Base-by-base conservation (phyloP, 2,329 filamentous ascomycete genomes). In the Purpureocillium takamizusanense region DNA sequence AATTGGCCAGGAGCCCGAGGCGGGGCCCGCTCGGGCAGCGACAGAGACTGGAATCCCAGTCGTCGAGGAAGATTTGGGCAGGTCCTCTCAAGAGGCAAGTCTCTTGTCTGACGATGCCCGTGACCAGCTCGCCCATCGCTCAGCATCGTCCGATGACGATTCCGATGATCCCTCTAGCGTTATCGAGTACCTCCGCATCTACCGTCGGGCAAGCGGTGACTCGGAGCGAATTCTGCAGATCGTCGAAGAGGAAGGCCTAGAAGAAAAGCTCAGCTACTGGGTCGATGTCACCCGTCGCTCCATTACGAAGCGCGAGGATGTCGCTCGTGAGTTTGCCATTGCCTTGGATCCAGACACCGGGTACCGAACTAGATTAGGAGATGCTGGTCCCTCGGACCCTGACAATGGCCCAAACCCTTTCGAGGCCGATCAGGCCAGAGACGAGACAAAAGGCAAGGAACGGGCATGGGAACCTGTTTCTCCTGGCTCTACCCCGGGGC, bases 181-280 rank as follows among this genome's bases (percentile, higher is more conserved):
- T 7, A 46, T 52, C 28, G 56, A 61, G n/a, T 62, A 59, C 39
- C 62, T 72, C 47, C 67, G 65, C 39, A 78, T 75, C 29, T 81
- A 78, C 56, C 66, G 69, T 31, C 72, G 74, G 39, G 77, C 78
- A 1, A 68, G 69, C 32, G 78, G 78, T 4, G 70, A 83, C 47
- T 69, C 70, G 0, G 65, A 73, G 28, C 69, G 67, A 42, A 76
- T 84, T 18, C 47, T 81, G 3, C 63, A 68, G 31, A 76, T 84
- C 16, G 78, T 83, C 25, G 69, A 72, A 30, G 69, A 76, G 29
- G 78, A 83, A 47, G 68, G 72, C 4, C 66, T 76, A 2, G 66
- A 74, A 39, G 72, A 76, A 10, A 70, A 73, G 36, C 65, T 85
- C 27, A 63, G 65, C 10, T 76, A 77, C 53, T 76, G 78, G 65